phyloP scores from a whole-genome alignment of 805 yeast genomes.

The Metschnikowia matae region DNA sequence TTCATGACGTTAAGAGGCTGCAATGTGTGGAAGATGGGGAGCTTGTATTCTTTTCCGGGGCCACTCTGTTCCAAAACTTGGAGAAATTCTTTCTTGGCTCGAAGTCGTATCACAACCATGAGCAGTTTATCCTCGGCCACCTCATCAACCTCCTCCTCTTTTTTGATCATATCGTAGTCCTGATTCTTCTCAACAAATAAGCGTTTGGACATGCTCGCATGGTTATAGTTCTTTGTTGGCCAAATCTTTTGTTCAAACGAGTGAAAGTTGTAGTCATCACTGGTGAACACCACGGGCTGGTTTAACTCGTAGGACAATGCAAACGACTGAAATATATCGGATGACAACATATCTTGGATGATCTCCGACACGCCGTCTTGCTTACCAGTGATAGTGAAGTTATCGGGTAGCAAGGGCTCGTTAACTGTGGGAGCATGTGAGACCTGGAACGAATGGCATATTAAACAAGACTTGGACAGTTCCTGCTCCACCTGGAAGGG shows the following conservation, averaged over 20 bases:
- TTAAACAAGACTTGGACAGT: not conserved
- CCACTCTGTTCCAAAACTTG: constrained; percentile 10
- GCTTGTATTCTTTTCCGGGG: constrained; percentile 10
- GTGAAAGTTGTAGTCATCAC: not conserved
- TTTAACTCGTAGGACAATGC: not conserved
- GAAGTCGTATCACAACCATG: constrained; percentile 7
- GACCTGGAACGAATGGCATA: not conserved
- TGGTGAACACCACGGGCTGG: not conserved
- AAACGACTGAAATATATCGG: not conserved
- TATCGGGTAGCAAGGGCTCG: not conserved
- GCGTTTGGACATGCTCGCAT: not conserved
- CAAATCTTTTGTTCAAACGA: not conserved
- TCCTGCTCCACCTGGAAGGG: not conserved
- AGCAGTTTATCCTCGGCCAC: not conserved
- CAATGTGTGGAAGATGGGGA: constrained; percentile 10
- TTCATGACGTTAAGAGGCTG: constrained; percentile 5
- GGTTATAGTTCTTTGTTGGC: not conserved
- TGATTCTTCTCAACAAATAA: not conserved
- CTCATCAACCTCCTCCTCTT: not conserved
- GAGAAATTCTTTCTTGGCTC: constrained; percentile 1
- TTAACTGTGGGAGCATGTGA: not conserved
- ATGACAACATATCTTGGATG: not conserved
- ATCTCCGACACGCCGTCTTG: not conserved
- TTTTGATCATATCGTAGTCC: too few relatives aligned
- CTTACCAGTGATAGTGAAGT: not conserved